A percentile compares a stretch with the other conserved stretches of the same genome.
phyloP scores from a whole-genome alignment of 2,329 filamentous ascomycete genomes.

The Venturia asperata region DNA sequence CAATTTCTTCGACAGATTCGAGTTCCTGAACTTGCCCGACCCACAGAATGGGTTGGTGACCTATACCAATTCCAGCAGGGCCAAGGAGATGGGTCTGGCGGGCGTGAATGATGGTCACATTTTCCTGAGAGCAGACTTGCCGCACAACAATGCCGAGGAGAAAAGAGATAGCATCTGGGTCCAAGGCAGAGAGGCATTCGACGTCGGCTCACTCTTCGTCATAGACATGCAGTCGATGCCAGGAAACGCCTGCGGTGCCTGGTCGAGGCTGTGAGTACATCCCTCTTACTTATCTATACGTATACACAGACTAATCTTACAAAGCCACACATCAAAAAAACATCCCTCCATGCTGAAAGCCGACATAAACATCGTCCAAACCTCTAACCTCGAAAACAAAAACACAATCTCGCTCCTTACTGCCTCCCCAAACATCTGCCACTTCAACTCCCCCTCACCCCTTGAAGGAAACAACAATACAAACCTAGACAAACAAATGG shows the following conservation, averaged over 20 bases:
- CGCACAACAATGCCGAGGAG: neutral
- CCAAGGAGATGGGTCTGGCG: neutral
- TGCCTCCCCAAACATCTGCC: neutral
- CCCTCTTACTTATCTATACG: no score
- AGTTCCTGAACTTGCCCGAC: neutral
- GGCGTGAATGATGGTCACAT: neutral
- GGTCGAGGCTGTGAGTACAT: neutral
- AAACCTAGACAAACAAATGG: neutral
- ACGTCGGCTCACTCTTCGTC: neutral
- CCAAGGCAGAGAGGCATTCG: neutral
- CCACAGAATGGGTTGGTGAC: neutral
- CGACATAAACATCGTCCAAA: neutral
- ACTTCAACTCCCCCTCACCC: neutral
- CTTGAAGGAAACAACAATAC: neutral
- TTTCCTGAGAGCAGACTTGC: neutral
- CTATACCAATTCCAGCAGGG: neutral
- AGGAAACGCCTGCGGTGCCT: neutral
- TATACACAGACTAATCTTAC: no score
- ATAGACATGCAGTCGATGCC: neutral
- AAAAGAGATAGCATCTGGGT: neutral
- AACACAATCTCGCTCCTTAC: neutral
- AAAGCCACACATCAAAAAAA: neutral
- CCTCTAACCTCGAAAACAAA: neutral
- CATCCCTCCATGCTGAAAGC: neutral
- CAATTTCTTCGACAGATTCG: constrained; percentile 3